Conservation (phyloP, 2,329 filamentous ascomycete genomes). For the Aureobasidium uvarum region DNA sequence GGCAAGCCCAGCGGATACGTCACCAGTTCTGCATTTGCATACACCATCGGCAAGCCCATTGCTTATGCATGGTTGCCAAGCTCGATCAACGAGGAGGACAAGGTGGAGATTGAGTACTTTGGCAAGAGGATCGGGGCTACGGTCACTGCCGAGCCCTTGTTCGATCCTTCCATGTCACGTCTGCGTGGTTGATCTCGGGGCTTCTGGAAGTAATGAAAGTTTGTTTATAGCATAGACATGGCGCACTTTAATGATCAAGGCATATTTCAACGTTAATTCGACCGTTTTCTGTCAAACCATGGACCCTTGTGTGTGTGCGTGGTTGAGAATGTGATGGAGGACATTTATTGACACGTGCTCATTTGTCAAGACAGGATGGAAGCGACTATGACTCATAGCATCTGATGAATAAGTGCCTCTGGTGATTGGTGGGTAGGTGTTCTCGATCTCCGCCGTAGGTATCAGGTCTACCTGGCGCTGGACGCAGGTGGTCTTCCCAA, state of each 20-base stretch:
- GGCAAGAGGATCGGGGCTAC: conserved; percentile 55
- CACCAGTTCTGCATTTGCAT: conserved; percentile 61
- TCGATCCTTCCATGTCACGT: conserved; percentile 24
- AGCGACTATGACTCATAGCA: too few relatives aligned
- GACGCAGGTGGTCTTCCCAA: background rate
- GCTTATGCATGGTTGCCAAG: conserved; percentile 59
- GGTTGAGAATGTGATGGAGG: background rate
- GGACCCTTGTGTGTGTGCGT: too few relatives aligned
- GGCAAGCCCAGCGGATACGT: conserved; percentile 56
- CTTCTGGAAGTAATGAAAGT: conserved; percentile 13
- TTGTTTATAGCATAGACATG: conserved; percentile 23
- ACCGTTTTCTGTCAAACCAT: conserved; percentile 5
- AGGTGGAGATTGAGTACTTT: conserved; percentile 63
- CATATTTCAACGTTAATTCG: conserved; percentile 10
- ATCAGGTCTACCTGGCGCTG: too few relatives aligned
- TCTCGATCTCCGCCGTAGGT: too few relatives aligned
- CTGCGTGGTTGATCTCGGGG: conserved; percentile 19
- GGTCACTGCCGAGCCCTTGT: conserved; percentile 52
- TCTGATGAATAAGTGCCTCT: background rate
- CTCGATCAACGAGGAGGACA: conserved; percentile 48
- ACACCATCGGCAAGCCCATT: conserved; percentile 58
- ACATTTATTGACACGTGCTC: background rate
- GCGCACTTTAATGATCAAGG: conserved; percentile 22
- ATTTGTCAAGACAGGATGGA: background rate
- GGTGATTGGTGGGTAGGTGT: background rate